A percentile compares a stretch with the other conserved stretches of the same genome.
These are phyloP conservation scores for Umbilicaria muhlenbergii DNA, from an alignment of 495 filamentous ascomycete species.

Conservation along the genomic window DNA sequence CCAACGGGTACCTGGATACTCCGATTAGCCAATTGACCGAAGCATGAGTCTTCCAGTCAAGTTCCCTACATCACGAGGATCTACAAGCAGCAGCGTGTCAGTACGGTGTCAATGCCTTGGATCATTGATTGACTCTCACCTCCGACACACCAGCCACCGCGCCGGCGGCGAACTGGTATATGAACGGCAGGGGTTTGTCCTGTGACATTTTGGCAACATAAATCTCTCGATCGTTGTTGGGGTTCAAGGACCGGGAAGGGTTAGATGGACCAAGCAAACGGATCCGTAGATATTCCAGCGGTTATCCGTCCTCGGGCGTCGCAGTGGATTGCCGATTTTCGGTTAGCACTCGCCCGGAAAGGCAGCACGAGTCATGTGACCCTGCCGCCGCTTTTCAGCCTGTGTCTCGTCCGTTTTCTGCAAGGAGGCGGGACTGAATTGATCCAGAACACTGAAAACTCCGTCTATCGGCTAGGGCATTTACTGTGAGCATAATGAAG, in stretches of 20 bases:
- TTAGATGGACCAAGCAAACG: neutral
- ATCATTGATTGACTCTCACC: slow-evolving; percentile 33
- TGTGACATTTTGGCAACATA: slow-evolving; percentile 36
- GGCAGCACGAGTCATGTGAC: too few species aligned
- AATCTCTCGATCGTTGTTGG: neutral
- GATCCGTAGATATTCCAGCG: too few species aligned
- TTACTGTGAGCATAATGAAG: too few species aligned
- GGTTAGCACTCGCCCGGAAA: too few species aligned
- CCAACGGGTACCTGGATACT: slow-evolving; percentile 74
- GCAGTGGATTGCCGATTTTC: too few species aligned
- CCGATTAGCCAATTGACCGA: neutral
- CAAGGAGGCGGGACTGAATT: too few species aligned
- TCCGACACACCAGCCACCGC: slow-evolving; percentile 88
- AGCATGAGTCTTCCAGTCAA: neutral
- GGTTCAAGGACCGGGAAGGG: neutral
- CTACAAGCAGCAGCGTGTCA: slow-evolving; percentile 29
- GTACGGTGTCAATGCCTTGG: slow-evolving; percentile 10
- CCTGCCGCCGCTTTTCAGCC: too few species aligned
- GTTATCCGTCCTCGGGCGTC: too few species aligned
- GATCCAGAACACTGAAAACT: too few species aligned
- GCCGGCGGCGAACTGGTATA: slow-evolving; percentile 77
- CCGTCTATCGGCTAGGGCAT: too few species aligned
- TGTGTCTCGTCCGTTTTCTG: too few species aligned
- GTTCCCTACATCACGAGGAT: slow-evolving; percentile 67
- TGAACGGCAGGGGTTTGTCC: slow-evolving; percentile 63